Evolutionary conservation across 176 grass and related monocot genomes (phyloP).

Genomic region (Aegilops tauschii): DNA sequence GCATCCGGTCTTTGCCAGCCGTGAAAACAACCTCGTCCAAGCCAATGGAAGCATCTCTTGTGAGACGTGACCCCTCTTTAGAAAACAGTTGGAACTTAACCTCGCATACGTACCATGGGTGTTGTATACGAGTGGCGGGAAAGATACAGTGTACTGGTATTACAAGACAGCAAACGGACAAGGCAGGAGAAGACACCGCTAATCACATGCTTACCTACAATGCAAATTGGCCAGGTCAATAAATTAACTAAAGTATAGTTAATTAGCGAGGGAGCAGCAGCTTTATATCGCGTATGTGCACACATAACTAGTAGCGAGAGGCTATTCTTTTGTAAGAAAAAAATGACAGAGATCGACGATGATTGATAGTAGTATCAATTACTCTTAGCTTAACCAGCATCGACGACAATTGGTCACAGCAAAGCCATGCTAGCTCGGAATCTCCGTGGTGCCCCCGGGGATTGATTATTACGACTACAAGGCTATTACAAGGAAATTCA

Average conservation of each 20-base stretch:
- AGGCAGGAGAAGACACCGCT: not conserved
- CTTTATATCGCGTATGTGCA: not conserved
- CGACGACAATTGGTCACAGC: not conserved
- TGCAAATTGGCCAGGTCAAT: not conserved
- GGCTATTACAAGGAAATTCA: too few relatives aligned
- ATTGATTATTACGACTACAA: too few relatives aligned
- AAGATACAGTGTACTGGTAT: too few relatives aligned
- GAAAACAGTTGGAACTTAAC: too few relatives aligned
- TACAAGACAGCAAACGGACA: conserved; percentile 21
- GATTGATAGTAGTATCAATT: not conserved
- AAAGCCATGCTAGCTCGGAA: not conserved
- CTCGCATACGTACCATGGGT: too few relatives aligned
- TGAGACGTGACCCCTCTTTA: too few relatives aligned
- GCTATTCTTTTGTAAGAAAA: too few relatives aligned
- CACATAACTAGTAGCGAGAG: too few relatives aligned
- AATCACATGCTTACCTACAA: not conserved
- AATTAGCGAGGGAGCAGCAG: not conserved
- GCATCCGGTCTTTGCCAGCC: not conserved
- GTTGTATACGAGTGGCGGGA: too few relatives aligned
- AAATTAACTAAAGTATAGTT: not conserved
- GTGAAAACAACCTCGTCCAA: not conserved
- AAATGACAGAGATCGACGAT: not conserved
- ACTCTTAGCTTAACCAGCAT: not conserved
- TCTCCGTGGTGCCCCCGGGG: not conserved
- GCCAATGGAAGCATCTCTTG: too few relatives aligned